Evolutionary conservation across 345 rosid genomes (phyloP), one percentile per base, ranked within the genome.

Genomic region (Populus pruinosa): DNA sequence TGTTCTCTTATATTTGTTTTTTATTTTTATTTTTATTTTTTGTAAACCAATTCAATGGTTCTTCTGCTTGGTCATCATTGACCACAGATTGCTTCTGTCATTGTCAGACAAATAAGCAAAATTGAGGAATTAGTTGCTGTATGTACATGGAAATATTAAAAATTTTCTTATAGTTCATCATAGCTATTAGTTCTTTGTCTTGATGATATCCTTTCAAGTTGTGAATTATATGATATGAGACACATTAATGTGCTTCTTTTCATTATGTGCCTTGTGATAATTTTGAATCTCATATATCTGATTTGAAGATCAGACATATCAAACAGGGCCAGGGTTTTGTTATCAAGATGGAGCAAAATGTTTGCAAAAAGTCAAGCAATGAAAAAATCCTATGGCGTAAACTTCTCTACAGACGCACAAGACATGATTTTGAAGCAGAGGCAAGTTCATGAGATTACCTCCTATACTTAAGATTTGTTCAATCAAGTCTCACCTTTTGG

Each of bases 251-350:
- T 61, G 70, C 72, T 64, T 67, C 36, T 72, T 14, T 74, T n/a
- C 41, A 43, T 73, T 74, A 44, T 74, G 23, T 63, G 72, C 39
- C 67, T 73, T 73, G 64, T 74, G 75, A 74, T 80, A 53, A 75
- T 79, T 86, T 83, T 85, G 81, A 79, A 84, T 89, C 94, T 92
- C 90, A 90, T 87, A 85, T 84, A 89, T 90, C 95, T 96, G 93
- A 91, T 92, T 92, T 89, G 94, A 91, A 94, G 97, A 90, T 96
- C 97, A 96, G 99, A 92, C 88, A 91, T 96, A 89, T 92, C 99
- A 86, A 92, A 91, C 97, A 93, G 97, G 97, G 98, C 99, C 76
- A 92, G 89, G 83, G 76, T 87, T 79, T 88, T 96, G 87, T 77
- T 96, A 81, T 82, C 98, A 70, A 92, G 90, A 78, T 96, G 98